Conservation (phyloP, 1,284 basidiomycete genomes). For the Sporisorium sorghi region DNA sequence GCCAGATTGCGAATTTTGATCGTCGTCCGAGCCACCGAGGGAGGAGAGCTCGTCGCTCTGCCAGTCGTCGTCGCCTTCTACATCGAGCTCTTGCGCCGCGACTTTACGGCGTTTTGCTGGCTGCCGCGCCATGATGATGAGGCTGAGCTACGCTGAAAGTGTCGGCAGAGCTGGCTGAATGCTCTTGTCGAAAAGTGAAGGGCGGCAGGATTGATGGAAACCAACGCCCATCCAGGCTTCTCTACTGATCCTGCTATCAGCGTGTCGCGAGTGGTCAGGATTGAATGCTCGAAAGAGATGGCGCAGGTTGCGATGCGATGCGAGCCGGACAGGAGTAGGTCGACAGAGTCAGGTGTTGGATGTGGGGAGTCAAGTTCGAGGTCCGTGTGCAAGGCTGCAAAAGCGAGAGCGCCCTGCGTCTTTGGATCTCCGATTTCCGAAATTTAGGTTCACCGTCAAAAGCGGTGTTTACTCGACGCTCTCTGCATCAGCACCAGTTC, state of each 20-base stretch:
- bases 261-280: too few species aligned
- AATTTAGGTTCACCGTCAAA: background rate
- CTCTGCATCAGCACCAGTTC: background rate
- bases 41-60: conserved; percentile 48
- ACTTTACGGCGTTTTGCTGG: conserved; percentile 40
- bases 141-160: background rate
- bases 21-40: conserved; percentile 33
- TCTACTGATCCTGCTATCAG: too few species aligned
- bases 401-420: too few species aligned
- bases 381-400: conserved; percentile 11
- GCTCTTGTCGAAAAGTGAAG: background rate
- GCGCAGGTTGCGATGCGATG: too few species aligned
- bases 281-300: too few species aligned
- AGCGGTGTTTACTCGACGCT: background rate
- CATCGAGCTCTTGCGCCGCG: conserved; percentile 27
- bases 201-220: background rate
- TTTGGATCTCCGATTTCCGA: conserved; percentile 13
- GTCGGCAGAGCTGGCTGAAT: background rate
- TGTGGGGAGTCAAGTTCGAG: conserved; percentile 7
- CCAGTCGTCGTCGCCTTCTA: conserved; percentile 47
- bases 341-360: background rate
- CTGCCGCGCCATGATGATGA: conserved; percentile 23
- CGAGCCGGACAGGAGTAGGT: background rate
- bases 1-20: conserved; percentile 6
- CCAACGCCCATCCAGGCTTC: background rate